Evolutionary conservation across 1,139 yeast species (phyloP), one percentile per base, ranked within the genome.

Genomic region (Kurtzmaniella quercitrusa): DNA sequence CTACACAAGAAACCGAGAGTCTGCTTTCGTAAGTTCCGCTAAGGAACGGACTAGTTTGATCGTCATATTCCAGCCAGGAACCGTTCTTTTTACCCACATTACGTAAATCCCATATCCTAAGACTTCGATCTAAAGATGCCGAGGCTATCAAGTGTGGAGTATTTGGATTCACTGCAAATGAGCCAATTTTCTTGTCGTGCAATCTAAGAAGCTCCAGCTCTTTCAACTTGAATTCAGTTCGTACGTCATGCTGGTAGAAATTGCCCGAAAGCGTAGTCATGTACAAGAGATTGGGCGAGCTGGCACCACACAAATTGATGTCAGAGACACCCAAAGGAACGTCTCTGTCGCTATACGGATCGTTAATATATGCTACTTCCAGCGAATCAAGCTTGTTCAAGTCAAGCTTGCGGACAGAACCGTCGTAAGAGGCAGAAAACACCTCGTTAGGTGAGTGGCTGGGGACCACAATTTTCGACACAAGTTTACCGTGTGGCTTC

Each of bases 101-200:
- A 44, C 97, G 68, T 37, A 90, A 63, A 61, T 93, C 98, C 97
- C 96, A 93, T 1, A 93, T 62, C 49, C 86, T 77, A 61, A 93
- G 59, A 0, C 93, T 77, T 51, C 98, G 70, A 58, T 93, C 98
- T 41, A 93, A 70, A 0, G 97, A 90, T 0, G 91, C 95, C 0
- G 96, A 84, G 3, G 93, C 94, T 2, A 90, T 73, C 51, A 85
- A 86, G 48, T 77, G 67, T 1, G 64, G 57, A 2, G 51, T 48
- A 36, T 69, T 65, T 1, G 98, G 98, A 54, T 88, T 89, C 18
- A 88, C 76, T 1, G 85, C 62, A 60, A 93, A 86, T 1, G 94
- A 89, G 0, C 98, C 98, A 46, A 91, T 89, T 58, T 93, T 93
- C 59, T 91, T 90, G 55, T 88, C 95, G 47, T 90, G 90, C 25